Evolutionary conservation across 345 rosid genomes (phyloP).

Genomic region (Gynandropsis gynandra): DNA sequence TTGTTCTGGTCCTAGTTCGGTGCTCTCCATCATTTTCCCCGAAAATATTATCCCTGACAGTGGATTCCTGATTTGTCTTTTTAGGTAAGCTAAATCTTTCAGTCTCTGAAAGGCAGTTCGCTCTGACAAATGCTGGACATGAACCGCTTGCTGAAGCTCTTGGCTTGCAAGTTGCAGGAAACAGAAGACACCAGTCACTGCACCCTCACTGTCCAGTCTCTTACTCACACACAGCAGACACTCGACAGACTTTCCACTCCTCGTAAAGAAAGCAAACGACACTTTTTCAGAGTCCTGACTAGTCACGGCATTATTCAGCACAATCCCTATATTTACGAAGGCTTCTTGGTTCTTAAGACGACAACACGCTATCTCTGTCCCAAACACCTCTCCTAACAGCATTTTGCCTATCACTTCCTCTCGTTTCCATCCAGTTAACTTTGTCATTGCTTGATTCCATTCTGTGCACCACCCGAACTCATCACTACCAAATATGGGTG

Average conservation of each 20-base stretch:
- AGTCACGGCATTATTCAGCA: constrained; percentile 63
- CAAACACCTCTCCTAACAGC: constrained; percentile 88
- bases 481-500: constrained; percentile 83
- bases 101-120: constrained; percentile 64
- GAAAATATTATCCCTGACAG: constrained; percentile 72
- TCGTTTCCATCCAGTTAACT: constrained; percentile 71
- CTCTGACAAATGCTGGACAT: constrained; percentile 78
- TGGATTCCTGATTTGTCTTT: constrained; percentile 76
- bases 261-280: constrained; percentile 67
- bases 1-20: constrained; percentile 70
- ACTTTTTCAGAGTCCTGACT: constrained; percentile 73
- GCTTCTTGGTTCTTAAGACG: constrained; percentile 82
- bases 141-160: constrained; percentile 88
- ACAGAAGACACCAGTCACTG: constrained; percentile 75
- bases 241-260: constrained; percentile 65
- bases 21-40: constrained; percentile 62
- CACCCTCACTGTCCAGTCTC: constrained; percentile 71
- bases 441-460: constrained; percentile 92
- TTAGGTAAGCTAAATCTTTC: constrained; percentile 70
- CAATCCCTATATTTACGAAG: constrained; percentile 65
- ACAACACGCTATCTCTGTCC: constrained; percentile 58
- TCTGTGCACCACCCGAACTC: constrained; percentile 98
- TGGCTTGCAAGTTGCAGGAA: constrained; percentile 92
- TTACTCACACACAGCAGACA: constrained; percentile 76
- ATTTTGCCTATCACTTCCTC: constrained; percentile 80